Conservation (phyloP, 371 early-diverging fungal genomes). For the Mucor piriformis region DNA sequence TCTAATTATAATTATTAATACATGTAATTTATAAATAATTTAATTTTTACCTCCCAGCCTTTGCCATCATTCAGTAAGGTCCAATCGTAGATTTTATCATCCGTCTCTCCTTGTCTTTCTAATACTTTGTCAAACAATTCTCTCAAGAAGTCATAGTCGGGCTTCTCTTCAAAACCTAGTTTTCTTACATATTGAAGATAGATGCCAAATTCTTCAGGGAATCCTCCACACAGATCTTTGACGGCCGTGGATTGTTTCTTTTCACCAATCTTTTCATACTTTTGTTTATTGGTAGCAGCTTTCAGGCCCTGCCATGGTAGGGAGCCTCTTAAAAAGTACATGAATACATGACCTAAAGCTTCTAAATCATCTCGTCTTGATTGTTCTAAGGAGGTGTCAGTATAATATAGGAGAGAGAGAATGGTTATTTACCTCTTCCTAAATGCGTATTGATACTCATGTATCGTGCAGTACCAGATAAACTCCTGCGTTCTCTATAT, state of each 20-base stretch:
- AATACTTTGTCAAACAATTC: slow-evolving; percentile 87
- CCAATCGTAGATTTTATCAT: slow-evolving; percentile 95
- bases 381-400: slow-evolving; percentile 66
- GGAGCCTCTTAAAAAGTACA: slow-evolving; percentile 92
- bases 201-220: slow-evolving; percentile 89
- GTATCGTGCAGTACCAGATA: slow-evolving; percentile 96
- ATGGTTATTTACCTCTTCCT: slow-evolving; percentile 62
- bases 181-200: slow-evolving; percentile 92
- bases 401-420: neutral
- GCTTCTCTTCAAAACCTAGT: slow-evolving; percentile 94
- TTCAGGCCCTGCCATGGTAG: slow-evolving; percentile 97
- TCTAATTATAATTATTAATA: slow-evolving; percentile 7
- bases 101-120: slow-evolving; percentile 67
- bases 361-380: slow-evolving; percentile 96
- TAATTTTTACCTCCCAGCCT: slow-evolving; percentile 59
- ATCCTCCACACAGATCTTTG: slow-evolving; percentile 82
- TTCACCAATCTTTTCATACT: slow-evolving; percentile 93
- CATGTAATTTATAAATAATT: neutral
- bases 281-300: slow-evolving; percentile 91
- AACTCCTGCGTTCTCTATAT: slow-evolving; percentile 83
- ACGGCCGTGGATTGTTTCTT: slow-evolving; percentile 82
- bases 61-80: slow-evolving; percentile 72
- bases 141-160: slow-evolving; percentile 91
- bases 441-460: slow-evolving; percentile 96
- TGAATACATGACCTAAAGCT: slow-evolving; percentile 91